phyloP scores from a whole-genome alignment of 2,329 filamentous ascomycete species.

The Exophiala aquamarina region DNA sequence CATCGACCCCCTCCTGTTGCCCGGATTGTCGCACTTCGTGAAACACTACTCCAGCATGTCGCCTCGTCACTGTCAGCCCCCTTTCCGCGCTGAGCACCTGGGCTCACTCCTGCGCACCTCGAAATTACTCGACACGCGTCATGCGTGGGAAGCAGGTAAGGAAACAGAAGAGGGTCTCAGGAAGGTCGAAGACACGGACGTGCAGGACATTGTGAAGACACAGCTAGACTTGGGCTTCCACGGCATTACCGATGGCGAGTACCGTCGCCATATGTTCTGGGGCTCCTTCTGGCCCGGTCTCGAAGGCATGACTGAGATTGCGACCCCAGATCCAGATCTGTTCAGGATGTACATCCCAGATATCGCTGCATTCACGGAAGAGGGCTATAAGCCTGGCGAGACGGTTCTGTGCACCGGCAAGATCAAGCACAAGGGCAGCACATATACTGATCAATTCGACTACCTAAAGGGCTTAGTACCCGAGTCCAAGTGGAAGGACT shows the following conservation, averaged over 20 bases:
- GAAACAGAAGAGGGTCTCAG: constrained; percentile 56
- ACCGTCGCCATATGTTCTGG: constrained; percentile 53
- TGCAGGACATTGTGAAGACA: constrained; percentile 63
- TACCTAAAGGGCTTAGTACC: constrained; percentile 56
- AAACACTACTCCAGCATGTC: background rate
- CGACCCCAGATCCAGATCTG: constrained; percentile 42
- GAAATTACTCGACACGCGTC: constrained; percentile 61
- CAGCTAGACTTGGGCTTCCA: constrained; percentile 65
- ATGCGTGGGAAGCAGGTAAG: constrained; percentile 57
- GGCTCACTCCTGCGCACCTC: constrained; percentile 68
- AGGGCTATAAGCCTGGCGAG: constrained; percentile 48
- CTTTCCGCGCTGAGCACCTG: constrained; percentile 71
- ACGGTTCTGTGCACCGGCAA: constrained; percentile 52
- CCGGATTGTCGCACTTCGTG: too few species aligned
- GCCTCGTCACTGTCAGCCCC: constrained; percentile 39
- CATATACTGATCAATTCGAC: constrained; percentile 50
- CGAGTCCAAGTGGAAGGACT: constrained; percentile 56
- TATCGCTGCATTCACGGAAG: constrained; percentile 56
- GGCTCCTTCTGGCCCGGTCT: constrained; percentile 48
- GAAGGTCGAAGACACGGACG: constrained; percentile 63
- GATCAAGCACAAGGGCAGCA: constrained; percentile 48
- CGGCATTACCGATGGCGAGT: constrained; percentile 70
- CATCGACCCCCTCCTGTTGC: too few species aligned
- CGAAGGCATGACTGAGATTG: constrained; percentile 51
- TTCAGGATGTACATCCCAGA: constrained; percentile 56